Percentiles rank a stretch among this genome's conserved stretches.
These are phyloP conservation scores for Inga leiocalycina DNA, from an alignment of 306 rosid genomes.

Conservation along the genomic window DNA sequence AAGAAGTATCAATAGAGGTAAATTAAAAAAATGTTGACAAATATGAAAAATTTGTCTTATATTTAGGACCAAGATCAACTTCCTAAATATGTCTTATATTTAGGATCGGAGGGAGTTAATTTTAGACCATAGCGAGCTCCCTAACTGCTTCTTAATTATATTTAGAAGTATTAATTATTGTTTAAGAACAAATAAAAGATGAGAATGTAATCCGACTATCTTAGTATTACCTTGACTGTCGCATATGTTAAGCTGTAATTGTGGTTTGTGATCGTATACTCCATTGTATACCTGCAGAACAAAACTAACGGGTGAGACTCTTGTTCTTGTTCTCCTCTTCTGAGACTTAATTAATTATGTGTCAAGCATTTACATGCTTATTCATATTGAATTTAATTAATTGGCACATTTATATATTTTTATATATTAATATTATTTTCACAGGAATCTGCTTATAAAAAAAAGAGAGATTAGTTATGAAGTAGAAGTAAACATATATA, in stretches of 20 bases:
- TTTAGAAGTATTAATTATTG: too few species aligned
- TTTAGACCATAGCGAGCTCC: too few species aligned
- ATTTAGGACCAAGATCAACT: too few species aligned
- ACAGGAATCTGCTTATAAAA: not conserved
- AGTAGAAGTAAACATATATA: constrained; percentile 7
- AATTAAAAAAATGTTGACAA: too few species aligned
- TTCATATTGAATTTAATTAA: not conserved
- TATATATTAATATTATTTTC: too few species aligned
- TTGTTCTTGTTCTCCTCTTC: not conserved
- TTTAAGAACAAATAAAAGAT: not conserved
- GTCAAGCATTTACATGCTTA: not conserved
- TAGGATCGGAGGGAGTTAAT: too few species aligned
- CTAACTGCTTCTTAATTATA: too few species aligned
- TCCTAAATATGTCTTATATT: too few species aligned
- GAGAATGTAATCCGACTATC: too few species aligned
- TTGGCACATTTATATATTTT: not conserved
- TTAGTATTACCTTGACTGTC: constrained; percentile 1
- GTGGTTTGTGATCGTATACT: not conserved
- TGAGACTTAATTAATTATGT: not conserved
- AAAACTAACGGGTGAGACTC: not conserved
- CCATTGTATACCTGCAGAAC: not conserved
- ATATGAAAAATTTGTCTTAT: too few species aligned
- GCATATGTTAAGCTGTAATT: constrained; percentile 6
- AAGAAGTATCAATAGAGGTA: too few species aligned
- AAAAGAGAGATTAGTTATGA: not conserved